Conservation (phyloP, 1,284 basidiomycete species). For the Leccinum pallidistipes region DNA sequence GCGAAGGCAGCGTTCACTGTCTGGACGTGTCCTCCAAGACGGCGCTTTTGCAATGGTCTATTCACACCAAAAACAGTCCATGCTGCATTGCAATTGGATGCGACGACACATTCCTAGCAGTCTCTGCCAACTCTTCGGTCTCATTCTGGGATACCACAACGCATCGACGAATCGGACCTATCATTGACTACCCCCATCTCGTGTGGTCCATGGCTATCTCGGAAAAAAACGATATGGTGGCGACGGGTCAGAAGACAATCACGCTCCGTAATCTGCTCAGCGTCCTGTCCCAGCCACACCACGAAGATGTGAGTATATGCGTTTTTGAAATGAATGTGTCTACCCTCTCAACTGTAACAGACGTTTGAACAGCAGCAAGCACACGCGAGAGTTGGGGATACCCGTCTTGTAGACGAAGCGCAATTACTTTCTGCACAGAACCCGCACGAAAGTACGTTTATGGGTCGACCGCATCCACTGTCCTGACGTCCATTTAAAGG, state of each 20-base stretch:
- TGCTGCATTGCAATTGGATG: background rate
- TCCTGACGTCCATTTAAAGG: background rate
- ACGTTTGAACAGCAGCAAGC: background rate
- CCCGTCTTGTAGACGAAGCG: background rate
- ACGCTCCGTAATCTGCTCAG: background rate
- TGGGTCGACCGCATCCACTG: background rate
- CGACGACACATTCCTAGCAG: background rate
- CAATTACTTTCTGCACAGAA: background rate
- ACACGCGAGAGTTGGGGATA: background rate
- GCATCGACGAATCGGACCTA: background rate
- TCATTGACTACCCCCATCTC: background rate
- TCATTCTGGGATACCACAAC: background rate
- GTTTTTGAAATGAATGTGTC: background rate
- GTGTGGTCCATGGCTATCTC: background rate
- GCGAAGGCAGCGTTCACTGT: background rate
- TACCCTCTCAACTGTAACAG: background rate
- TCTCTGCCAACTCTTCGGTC: background rate
- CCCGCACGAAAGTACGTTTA: background rate
- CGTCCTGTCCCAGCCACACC: background rate
- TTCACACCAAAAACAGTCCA: background rate
- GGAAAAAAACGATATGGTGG: background rate
- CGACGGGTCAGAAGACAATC: background rate
- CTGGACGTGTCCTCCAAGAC: background rate
- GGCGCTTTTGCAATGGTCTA: background rate
- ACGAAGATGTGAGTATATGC: background rate